Conservation (phyloP, 495 filamentous ascomycete species). For the Hyphodiscus hymeniophilus region DNA sequence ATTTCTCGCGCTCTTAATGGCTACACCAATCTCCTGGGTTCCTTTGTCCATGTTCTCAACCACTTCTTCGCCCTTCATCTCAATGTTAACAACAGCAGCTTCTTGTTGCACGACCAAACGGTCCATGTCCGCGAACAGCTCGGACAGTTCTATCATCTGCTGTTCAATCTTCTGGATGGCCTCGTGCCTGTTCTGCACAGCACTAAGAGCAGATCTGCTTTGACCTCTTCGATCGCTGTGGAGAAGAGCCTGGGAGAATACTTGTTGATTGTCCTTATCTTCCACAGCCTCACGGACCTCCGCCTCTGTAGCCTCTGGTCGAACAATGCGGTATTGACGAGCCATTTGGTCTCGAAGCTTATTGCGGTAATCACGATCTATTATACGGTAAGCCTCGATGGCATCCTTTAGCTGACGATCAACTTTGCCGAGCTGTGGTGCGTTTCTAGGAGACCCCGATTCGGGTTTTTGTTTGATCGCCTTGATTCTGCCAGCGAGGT, state of each 20-base stretch:
- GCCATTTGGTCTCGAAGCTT: slow-evolving; percentile 73
- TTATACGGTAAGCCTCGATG: slow-evolving; percentile 69
- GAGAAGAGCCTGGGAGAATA: slow-evolving; percentile 77
- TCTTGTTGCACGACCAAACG: slow-evolving; percentile 79
- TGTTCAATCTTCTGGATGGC: slow-evolving; percentile 87
- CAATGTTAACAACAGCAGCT: slow-evolving; percentile 63
- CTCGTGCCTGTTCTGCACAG: slow-evolving; percentile 74
- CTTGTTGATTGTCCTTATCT: slow-evolving; percentile 55
- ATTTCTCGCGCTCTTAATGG: slow-evolving; percentile 69
- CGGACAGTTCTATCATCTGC: slow-evolving; percentile 74
- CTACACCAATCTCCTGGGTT: slow-evolving; percentile 68
- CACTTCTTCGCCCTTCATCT: slow-evolving; percentile 72
- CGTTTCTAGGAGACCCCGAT: slow-evolving; percentile 57
- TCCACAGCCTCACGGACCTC: slow-evolving; percentile 73
- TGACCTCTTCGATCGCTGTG: slow-evolving; percentile 67
- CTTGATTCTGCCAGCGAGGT: slow-evolving; percentile 65
- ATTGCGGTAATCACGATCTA: slow-evolving; percentile 69
- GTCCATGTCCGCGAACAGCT: slow-evolving; percentile 80
- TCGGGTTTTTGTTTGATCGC: slow-evolving; percentile 73
- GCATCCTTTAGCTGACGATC: slow-evolving; percentile 71
- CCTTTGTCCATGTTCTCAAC: slow-evolving; percentile 70
- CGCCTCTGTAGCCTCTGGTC: slow-evolving; percentile 71
- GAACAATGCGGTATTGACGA: slow-evolving; percentile 83
- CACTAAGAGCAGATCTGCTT: slow-evolving; percentile 65
- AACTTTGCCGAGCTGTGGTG: slow-evolving; percentile 67